phyloP scores from a whole-genome alignment of 2,329 filamentous ascomycete species.

The Pezicula neosporulosa region DNA sequence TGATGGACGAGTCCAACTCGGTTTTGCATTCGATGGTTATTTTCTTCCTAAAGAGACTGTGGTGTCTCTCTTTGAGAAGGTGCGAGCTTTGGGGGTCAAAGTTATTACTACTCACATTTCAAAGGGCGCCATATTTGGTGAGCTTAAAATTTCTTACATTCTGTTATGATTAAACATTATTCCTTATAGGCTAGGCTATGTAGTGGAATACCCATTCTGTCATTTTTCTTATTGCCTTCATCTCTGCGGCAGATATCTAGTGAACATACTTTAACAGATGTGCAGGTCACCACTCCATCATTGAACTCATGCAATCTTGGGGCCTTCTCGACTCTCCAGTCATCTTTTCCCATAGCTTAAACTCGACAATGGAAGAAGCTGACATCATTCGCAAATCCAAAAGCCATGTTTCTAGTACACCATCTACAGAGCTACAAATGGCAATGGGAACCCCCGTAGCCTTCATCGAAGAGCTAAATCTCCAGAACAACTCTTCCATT shows the following conservation, averaged over 20 bases:
- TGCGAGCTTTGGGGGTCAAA: constrained; percentile 32
- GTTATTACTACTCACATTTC: constrained; percentile 38
- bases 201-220: too few species aligned
- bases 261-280: too few species aligned
- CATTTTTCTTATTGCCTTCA: too few species aligned
- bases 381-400: constrained; percentile 30
- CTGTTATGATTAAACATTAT: too few species aligned
- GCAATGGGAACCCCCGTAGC: constrained; percentile 32
- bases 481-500: constrained; percentile 28
- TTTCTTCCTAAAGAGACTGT: constrained; percentile 35
- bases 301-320: constrained; percentile 12
- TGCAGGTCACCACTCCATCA: too few species aligned
- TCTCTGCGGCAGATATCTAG: too few species aligned
- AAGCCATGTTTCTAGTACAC: constrained; percentile 40
- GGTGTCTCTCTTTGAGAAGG: constrained; percentile 32
- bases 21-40: constrained; percentile 40
- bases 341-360: constrained; percentile 37
- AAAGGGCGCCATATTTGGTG: constrained; percentile 9
- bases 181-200: too few species aligned
- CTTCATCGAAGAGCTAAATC: constrained; percentile 15
- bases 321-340: constrained; percentile 37
- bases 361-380: constrained; percentile 30
- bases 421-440: constrained; percentile 50
- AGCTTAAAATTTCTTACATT: background rate
- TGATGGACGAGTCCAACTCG: constrained; percentile 34